Evolutionary conservation across 306 rosid genomes (phyloP).

Genomic region (Medicago ruthenica): DNA sequence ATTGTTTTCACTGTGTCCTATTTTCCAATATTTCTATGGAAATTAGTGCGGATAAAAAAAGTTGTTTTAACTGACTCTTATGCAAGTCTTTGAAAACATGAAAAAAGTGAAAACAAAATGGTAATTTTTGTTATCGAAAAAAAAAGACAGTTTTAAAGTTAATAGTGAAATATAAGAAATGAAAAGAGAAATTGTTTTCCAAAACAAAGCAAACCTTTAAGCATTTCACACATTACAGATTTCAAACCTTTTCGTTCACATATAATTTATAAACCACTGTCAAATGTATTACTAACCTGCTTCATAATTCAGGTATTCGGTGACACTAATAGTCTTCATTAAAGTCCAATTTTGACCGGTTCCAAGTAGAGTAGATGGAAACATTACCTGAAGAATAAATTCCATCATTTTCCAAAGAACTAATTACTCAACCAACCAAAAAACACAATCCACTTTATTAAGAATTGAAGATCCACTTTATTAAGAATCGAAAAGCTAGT

Average conservation of each 20-base stretch:
- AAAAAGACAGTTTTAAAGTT: not conserved
- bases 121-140: not conserved
- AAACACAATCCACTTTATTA: not conserved
- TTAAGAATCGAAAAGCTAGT: constrained; percentile 6
- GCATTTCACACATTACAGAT: not conserved
- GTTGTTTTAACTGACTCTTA: not conserved
- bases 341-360: constrained; percentile 92
- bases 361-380: constrained; percentile 92
- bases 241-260: constrained; percentile 4
- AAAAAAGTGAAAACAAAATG: not conserved
- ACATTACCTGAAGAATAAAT: constrained; percentile 79
- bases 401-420: constrained; percentile 24
- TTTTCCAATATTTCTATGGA: not conserved
- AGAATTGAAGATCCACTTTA: not conserved
- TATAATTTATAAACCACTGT: not conserved
- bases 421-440: constrained; percentile 13
- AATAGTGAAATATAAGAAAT: not conserved
- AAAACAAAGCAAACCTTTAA: not conserved
- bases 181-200: not conserved
- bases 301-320: constrained; percentile 96
- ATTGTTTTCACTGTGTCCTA: not conserved
- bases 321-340: constrained; percentile 97
- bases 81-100: not conserved
- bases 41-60: constrained; percentile 17
- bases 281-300: constrained; percentile 57